Conservation (phyloP, 1,139 yeast genomes). For the Yamadazyma blattariae region DNA sequence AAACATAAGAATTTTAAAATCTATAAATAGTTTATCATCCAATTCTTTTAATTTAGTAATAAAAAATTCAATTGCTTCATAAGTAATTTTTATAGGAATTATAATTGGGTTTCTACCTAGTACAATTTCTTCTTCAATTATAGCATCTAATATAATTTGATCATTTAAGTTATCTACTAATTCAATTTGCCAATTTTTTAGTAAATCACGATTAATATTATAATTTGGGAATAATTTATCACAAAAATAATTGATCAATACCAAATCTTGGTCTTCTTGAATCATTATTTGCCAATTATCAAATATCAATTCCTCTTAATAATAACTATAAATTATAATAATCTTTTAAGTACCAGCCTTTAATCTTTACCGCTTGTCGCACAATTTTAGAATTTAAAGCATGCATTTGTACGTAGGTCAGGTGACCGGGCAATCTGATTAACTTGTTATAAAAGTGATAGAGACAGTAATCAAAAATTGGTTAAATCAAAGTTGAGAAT, state of each 20-base stretch:
- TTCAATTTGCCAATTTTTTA: slow-evolving; percentile 40
- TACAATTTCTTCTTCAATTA: slow-evolving; percentile 24
- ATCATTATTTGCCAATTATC: neutral
- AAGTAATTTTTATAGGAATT: slow-evolving; percentile 5
- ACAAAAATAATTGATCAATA: slow-evolving; percentile 20
- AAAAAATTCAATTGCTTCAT: slow-evolving; percentile 13
- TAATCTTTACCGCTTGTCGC: no score
- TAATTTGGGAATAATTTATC: slow-evolving; percentile 22
- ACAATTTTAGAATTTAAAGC: no score
- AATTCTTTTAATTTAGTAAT: slow-evolving; percentile 17
- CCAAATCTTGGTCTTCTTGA: slow-evolving; percentile 5
- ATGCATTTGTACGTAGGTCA: no score
- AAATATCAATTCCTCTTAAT: no score
- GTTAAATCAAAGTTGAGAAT: no score
- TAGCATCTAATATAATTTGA: slow-evolving; percentile 17
- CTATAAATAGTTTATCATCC: slow-evolving; percentile 24
- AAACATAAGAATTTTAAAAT: slow-evolving; percentile 29
- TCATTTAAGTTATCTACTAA: slow-evolving; percentile 23
- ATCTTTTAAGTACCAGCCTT: no score
- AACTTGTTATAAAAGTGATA: no score
- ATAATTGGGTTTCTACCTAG: slow-evolving; percentile 15
- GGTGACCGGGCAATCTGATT: no score
- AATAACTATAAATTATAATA: no score
- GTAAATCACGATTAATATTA: slow-evolving; percentile 25
- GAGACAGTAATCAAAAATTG: no score